A percentile compares a stretch with the other conserved stretches of the same genome.
phyloP scores from a whole-genome alignment of 2,329 filamentous ascomycete genomes.

The Trichophyton schoenleinii region DNA sequence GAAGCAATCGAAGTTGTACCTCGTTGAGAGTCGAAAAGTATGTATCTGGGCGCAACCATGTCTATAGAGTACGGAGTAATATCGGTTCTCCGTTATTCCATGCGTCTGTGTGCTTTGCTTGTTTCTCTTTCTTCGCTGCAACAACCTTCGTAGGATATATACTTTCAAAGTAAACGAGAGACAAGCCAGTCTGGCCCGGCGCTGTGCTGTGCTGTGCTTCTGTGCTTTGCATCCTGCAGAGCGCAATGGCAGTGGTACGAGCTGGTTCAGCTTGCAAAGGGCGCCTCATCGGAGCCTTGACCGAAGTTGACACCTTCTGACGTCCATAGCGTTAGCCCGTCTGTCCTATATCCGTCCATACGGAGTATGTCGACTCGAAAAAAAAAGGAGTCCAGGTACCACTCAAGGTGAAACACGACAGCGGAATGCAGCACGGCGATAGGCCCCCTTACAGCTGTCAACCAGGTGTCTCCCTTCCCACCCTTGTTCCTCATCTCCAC shows the following conservation, averaged over 20 bases:
- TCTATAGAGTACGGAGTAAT: no score
- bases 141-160: not conserved
- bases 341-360: no score
- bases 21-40: not conserved
- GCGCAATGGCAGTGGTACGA: no score
- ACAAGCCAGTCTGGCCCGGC: not conserved
- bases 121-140: not conserved
- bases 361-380: not conserved
- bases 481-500: not conserved
- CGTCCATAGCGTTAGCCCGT: not conserved
- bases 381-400: not conserved
- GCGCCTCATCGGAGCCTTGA: slow-evolving; percentile 1
- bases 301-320: not conserved
- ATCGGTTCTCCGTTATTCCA: not conserved
- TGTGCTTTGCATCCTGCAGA: no score
- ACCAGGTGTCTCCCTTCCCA: not conserved
- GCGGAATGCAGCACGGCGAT: not conserved
- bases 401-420: slow-evolving; percentile 3
- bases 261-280: not conserved
- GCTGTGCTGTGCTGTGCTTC: not conserved
- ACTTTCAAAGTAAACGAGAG: not conserved
- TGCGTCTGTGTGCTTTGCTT: not conserved
- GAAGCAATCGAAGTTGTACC: not conserved
- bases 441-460: not conserved
- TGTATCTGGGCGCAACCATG: not conserved